Evolutionary conservation across 2,329 filamentous ascomycete genomes (phyloP).

Genomic region (Ascosphaera pollenicola): DNA sequence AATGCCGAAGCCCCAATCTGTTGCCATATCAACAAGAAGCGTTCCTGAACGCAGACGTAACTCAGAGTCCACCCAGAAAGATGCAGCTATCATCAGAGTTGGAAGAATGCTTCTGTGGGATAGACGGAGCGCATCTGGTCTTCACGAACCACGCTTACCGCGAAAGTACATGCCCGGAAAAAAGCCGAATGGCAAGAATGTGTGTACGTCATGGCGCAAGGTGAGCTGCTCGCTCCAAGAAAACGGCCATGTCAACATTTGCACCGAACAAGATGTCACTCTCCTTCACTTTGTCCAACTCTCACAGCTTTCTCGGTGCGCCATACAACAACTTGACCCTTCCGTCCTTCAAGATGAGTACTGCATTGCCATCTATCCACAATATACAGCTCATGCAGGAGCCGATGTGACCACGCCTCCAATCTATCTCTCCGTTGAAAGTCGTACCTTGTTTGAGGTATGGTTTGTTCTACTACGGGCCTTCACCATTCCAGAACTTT

Average conservation of each 20-base stretch:
- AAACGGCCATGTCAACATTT: constrained; percentile 80
- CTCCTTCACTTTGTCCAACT: constrained; percentile 69
- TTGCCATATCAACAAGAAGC: constrained; percentile 21
- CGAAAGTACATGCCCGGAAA: constrained; percentile 1
- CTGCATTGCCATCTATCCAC: constrained; percentile 88
- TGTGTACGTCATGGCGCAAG: constrained; percentile 49
- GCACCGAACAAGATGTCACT: constrained; percentile 63
- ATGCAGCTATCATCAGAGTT: constrained; percentile 79
- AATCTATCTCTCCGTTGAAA: constrained; percentile 73
- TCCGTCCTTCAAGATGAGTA: constrained; percentile 85
- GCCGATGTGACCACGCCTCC: constrained; percentile 62
- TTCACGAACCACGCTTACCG: constrained; percentile 10
- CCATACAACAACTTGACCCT: constrained; percentile 71
- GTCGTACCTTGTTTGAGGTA: constrained; percentile 77
- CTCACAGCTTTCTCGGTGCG: constrained; percentile 69
- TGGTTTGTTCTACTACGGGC: constrained; percentile 87
- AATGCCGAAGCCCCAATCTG: constrained; percentile 26
- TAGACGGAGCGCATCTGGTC: constrained; percentile 33
- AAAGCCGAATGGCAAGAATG: constrained; percentile 15
- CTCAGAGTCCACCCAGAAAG: constrained; percentile 34
- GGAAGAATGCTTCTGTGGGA: constrained; percentile 86
- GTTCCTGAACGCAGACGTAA: constrained; percentile 21
- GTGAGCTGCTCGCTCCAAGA: constrained; percentile 90
- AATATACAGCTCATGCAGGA: constrained; percentile 57
- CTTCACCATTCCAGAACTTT: constrained; percentile 80